phyloP scores from a whole-genome alignment of 768 basidiomycete species.

The Gymnopilus junonius region DNA sequence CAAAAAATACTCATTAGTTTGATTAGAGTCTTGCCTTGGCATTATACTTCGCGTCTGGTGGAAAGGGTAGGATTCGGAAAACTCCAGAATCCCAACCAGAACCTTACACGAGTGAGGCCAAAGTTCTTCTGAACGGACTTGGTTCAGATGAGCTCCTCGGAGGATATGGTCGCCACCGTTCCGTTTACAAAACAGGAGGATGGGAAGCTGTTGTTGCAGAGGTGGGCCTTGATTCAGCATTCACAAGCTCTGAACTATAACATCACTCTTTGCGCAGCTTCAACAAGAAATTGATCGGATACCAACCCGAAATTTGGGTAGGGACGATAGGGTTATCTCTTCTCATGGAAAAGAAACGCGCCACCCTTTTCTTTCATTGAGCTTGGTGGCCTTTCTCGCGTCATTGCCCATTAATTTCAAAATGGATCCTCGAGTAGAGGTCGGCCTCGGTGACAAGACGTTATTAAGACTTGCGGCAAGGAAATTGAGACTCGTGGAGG shows the following conservation, averaged over 20 bases:
- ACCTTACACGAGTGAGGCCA: conserved; percentile 74
- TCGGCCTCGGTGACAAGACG: conserved; percentile 91
- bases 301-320: conserved; percentile 86
- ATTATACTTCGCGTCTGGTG: conserved; percentile 91
- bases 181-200: conserved; percentile 65
- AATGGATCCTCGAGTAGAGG: conserved; percentile 70
- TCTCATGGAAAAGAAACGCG: conserved; percentile 91
- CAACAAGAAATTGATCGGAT: conserved; percentile 90
- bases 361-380: conserved; percentile 87
- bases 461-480: conserved; percentile 73
- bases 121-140: conserved; percentile 87
- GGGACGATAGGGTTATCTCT: conserved; percentile 94
- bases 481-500: conserved; percentile 76
- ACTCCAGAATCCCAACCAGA: conserved; percentile 36
- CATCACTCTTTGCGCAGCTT: conserved; percentile 50
- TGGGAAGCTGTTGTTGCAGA: conserved; percentile 84
- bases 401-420: conserved; percentile 82
- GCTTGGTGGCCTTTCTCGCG: conserved; percentile 78
- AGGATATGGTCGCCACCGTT: conserved; percentile 89
- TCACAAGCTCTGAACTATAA: background rate
- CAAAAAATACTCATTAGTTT: conserved; percentile 1
- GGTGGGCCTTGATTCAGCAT: conserved; percentile 42
- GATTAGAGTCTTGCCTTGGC: conserved; percentile 87
- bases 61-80: conserved; percentile 60
- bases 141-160: conserved; percentile 96